Evolutionary conservation across 2,329 filamentous ascomycete genomes (phyloP), one percentile per base, ranked within the genome.

Genomic region (Calonectria hawksworthii): DNA sequence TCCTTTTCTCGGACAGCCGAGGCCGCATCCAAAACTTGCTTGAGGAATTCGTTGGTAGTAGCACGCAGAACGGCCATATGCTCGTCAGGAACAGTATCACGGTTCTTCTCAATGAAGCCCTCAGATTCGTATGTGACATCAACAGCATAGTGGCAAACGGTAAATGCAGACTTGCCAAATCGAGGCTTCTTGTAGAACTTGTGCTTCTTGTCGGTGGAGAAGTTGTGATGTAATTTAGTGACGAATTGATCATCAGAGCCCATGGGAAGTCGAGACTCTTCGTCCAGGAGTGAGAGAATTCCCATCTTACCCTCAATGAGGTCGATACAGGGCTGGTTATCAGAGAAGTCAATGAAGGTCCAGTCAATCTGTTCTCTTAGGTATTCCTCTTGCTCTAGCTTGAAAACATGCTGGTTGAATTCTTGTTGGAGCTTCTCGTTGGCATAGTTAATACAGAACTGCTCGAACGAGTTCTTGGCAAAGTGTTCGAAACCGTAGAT

Each of bases 401-500:
- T 98, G 91, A 99, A 99, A 44, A 99, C 97, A 83, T 99, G 97
- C 84, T 98, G 95, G 86, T 99, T 99, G 89, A 99, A 99, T 85
- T 99, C 96, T 85, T 99, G 97, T 84, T 99, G 97, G 70, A 99
- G 89, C 87, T 99, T 99, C 87, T 99, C 97, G 86, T 99, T 99
- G 86, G 97, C 97, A 83, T 99, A 99, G 87, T 99, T 99, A 91
- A 99, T 99, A 87, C 97, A 99, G 86, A 99, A 99, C 85, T 99
- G 97, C 85, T 99, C 97, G 82, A 99, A 99, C 0, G 97, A 99
- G 88, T 99, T 99, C 89, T 98, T 99, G 76, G 97, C 96, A 83
- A 99, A 99, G 86, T 99, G 97, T 86, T 99, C 97, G 83, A 99
- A 99, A 77, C 96, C 96, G 86, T 99, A 99, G 80, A 99, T 99